Conservation (phyloP, 768 basidiomycete species). For the Tylopilus vinaceipallidus region DNA sequence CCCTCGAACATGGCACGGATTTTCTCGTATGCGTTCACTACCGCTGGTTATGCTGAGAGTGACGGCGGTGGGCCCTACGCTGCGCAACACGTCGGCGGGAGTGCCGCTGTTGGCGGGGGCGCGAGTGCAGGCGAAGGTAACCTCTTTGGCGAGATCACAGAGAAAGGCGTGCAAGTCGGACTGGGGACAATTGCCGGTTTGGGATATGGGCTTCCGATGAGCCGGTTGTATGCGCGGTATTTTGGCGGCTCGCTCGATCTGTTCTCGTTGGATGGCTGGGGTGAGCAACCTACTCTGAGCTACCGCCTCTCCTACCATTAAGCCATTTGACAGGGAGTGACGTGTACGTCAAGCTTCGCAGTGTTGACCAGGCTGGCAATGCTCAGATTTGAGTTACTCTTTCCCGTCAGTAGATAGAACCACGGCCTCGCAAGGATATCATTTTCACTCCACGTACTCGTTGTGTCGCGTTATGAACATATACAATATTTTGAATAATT, state of each 20-base stretch:
- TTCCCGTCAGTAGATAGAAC: too few relatives aligned
- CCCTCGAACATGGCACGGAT: conserved; percentile 72
- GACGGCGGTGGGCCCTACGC: conserved; percentile 71
- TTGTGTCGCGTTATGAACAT: too few relatives aligned
- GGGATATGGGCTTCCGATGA: conserved; percentile 86
- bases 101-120: conserved; percentile 55
- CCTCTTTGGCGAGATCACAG: conserved; percentile 76
- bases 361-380: conserved; percentile 51
- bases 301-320: not conserved
- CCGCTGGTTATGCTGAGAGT: conserved; percentile 56
- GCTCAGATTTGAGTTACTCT: conserved; percentile 39
- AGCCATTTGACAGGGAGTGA: conserved; percentile 39
- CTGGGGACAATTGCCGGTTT: conserved; percentile 89
- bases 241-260: conserved; percentile 86
- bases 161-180: conserved; percentile 73
- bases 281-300: conserved; percentile 39
- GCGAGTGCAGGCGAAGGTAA: conserved; percentile 42
- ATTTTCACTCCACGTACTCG: too few relatives aligned
- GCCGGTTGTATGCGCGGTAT: conserved; percentile 72
- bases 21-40: conserved; percentile 92
- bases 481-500: conserved; percentile 1
- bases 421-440: not conserved
- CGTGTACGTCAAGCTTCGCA: conserved; percentile 53
- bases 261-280: conserved; percentile 82
- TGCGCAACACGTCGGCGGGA: conserved; percentile 73